Conservation (phyloP, 768 basidiomycete species). For the Tremella mesenterica region DNA sequence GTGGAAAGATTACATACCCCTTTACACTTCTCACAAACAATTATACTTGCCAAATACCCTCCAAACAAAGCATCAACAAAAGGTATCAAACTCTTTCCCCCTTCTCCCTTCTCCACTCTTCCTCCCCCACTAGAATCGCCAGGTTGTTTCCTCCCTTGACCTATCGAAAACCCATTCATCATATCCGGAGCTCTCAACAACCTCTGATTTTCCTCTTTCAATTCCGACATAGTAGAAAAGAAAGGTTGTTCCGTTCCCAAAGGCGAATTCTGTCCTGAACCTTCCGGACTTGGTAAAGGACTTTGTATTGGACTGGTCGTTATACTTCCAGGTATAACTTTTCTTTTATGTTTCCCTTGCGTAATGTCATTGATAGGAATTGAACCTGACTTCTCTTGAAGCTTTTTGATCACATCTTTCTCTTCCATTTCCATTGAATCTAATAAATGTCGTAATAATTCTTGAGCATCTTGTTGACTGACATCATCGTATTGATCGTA, state of each 20-base stretch:
- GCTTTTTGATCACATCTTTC: slow-evolving; percentile 53
- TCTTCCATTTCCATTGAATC: slow-evolving; percentile 95
- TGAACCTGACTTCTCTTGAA: slow-evolving; percentile 14
- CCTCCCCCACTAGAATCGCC: too few species aligned
- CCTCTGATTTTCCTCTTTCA: not conserved
- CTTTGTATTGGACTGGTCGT: slow-evolving; percentile 18
- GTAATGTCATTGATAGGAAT: too few species aligned
- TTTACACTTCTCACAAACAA: slow-evolving; percentile 91
- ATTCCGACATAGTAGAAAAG: not conserved
- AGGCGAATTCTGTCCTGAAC: slow-evolving; percentile 16
- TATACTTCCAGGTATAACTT: slow-evolving; percentile 4
- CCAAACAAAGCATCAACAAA: slow-evolving; percentile 87
- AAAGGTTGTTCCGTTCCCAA: slow-evolving; percentile 10
- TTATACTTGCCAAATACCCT: slow-evolving; percentile 76
- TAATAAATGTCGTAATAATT: slow-evolving; percentile 77
- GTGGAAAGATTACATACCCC: slow-evolving; percentile 52
- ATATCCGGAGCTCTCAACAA: not conserved
- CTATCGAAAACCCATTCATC: not conserved
- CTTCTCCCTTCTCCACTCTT: slow-evolving; percentile 26
- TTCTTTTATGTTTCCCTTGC: slow-evolving; percentile 5
- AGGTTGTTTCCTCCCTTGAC: not conserved
- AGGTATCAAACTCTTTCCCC: slow-evolving; percentile 55
- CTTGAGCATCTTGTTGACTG: slow-evolving; percentile 92
- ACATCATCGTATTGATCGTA: slow-evolving; percentile 93
- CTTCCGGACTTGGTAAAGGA: slow-evolving; percentile 23